Conservation (phyloP, 331 rosid genomes). For the Acacia concinna region DNA sequence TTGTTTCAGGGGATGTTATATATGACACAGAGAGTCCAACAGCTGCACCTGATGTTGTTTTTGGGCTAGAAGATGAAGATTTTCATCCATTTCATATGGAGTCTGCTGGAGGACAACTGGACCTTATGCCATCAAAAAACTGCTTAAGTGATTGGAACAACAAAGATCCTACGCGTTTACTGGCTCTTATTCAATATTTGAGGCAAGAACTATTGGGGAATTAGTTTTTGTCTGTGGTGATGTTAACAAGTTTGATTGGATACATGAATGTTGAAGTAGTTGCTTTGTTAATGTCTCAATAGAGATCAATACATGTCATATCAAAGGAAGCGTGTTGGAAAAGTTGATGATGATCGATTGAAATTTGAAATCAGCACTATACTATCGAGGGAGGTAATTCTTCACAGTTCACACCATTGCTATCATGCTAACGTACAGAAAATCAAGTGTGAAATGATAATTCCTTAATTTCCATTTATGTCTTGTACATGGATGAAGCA, state of each 20-base stretch:
- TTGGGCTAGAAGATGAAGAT: slow-evolving; percentile 75
- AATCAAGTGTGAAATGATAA: neutral
- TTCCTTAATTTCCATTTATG: neutral
- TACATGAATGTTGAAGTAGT: neutral
- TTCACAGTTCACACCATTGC: neutral
- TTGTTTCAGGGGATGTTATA: slow-evolving; percentile 65
- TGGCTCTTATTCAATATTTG: slow-evolving; percentile 64
- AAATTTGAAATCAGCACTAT: slow-evolving; percentile 88
- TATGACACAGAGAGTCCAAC: slow-evolving; percentile 63
- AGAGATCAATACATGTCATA: slow-evolving; percentile 76
- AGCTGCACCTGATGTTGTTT: slow-evolving; percentile 79
- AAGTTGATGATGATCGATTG: slow-evolving; percentile 86
- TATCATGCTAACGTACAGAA: neutral
- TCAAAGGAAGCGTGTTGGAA: slow-evolving; percentile 80
- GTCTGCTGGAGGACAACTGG: slow-evolving; percentile 36
- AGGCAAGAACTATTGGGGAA: slow-evolving; percentile 43
- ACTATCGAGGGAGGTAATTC: slow-evolving; percentile 75
- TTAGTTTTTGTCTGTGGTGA: slow-evolving; percentile 9
- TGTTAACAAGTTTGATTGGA: neutral
- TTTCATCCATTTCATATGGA: slow-evolving; percentile 62
- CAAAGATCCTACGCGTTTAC: slow-evolving; percentile 72
- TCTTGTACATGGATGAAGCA: neutral
- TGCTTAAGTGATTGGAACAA: slow-evolving; percentile 56
- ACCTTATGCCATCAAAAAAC: slow-evolving; percentile 27
- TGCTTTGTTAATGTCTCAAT: neutral